Base-by-base conservation (phyloP, 1,284 basidiomycete species). In the Apiotrichum domesticum region DNA sequence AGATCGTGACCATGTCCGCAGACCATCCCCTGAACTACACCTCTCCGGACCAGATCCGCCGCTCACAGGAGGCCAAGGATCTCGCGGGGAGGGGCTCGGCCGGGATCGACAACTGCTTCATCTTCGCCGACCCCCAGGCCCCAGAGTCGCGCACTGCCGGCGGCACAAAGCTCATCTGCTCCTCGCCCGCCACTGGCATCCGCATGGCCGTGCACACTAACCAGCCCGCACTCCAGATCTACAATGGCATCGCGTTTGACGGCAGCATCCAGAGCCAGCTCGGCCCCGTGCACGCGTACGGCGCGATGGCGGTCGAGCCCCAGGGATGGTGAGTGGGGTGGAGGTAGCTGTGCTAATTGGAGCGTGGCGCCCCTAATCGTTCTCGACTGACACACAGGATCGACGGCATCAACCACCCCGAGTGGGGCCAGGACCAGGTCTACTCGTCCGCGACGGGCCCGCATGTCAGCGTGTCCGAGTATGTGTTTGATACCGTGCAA, bases 21-120 rank as follows among this genome's bases (percentile, higher is more conserved):
- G 11, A 35, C 14, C 45, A 56, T 41, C 58, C 61, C 13, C 63
- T 72, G 46, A 62, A 72, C 59, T 72, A 65, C 48, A 66, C 67
- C 6, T 10, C 51, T 1, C 52, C 64, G 3, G 59, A 59, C 35
- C 52, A 44, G n/a, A 59, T 72, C 46, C 46, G 52, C 2, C 56
- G 65, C 21, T 55, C 62, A 10, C 59, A 62, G 10, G 29, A 33
- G 21, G 56, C 63, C 14, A 8, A 9, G 4, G 32, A 61, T 8
- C 55, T 56, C 34, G 69, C 66, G 52, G 69, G 67, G 7, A 57
- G 52, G 10, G 66, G 66, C 35, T 55, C 58, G 29, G 60, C 48
- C 3, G 66, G 67, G 10, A 64, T 72, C 54, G 70, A 72, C 55
- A 69, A 72, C 62, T 69, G 68, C 39, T 72, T 66, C 57, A 58